Evolutionary conservation across 345 rosid genomes (phyloP), one percentile per base, ranked within the genome.

Genomic region (Hirschfeldia incana): DNA sequence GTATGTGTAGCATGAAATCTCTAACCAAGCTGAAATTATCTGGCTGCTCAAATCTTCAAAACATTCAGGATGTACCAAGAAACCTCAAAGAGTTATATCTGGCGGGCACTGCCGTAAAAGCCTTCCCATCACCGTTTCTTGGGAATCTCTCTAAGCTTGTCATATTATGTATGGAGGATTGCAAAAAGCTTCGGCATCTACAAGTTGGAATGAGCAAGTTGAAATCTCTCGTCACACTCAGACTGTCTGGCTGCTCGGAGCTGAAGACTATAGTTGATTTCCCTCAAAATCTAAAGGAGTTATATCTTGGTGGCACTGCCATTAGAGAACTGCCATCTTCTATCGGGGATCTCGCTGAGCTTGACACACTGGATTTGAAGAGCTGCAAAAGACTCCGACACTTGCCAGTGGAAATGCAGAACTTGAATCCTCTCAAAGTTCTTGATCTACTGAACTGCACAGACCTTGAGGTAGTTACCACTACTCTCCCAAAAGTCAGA

Each of bases 381-480:
- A 44, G 15, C 51, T 73, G 76, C 69, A 62, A 42, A 15, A 62
- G 17, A 2, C 76, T 73, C 13, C 42, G 2, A 30, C 1, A 3
- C 63, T 58, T 58, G 63, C 63, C 63, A 9, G 30, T 10, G 32
- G 63, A 26, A 58, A 58, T 58, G 63, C 5, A 30, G 7, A 42
- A 73, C 61, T 12, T 73, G 60, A 73, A 73, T 42, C 69, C 76
- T 53, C 75, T 72, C 36, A 11, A 72, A 8, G 1, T 37, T 58
- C 75, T 72, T 59, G 75, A 72, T 72, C 42, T 73, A 3, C 30
- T 67, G 7, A 13, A 4, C 76, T 73, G 76, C 76, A 29, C 69
- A 15, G 11, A 39, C 6, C 69, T 73, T 12, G 2, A 59, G 60
- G 9, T 36, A 21, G 4, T 9, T 10, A 57, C 4, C 1, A 21